These are phyloP conservation scores for Rhododendron henanense DNA, from an alignment of 148 eudicot genomes.

Conservation along the genomic window DNA sequence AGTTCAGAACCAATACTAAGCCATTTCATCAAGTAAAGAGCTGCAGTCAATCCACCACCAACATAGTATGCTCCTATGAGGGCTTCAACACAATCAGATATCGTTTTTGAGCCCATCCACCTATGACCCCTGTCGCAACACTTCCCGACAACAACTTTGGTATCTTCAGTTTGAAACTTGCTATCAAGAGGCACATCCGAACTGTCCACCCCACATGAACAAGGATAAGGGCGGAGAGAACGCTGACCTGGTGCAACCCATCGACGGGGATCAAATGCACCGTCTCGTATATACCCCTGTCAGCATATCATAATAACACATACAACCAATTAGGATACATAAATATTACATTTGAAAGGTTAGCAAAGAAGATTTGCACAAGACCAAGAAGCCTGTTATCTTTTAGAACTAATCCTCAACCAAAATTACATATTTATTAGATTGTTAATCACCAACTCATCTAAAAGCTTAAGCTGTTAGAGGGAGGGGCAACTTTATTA, in stretches of 20 bases:
- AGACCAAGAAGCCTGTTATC: background rate
- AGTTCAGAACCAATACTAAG: slow-evolving; percentile 59
- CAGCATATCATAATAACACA: background rate
- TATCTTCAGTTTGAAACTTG: slow-evolving; percentile 45
- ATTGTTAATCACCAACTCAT: no score
- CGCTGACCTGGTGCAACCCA: slow-evolving; percentile 95
- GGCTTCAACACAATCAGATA: slow-evolving; percentile 95
- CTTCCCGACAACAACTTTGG: slow-evolving; percentile 52
- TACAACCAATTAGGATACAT: background rate
- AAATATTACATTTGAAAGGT: background rate
- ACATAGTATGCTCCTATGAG: slow-evolving; percentile 93
- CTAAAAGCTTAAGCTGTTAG: no score
- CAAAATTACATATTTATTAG: background rate
- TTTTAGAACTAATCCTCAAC: background rate
- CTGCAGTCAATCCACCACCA: slow-evolving; percentile 82
- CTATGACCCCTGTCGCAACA: slow-evolving; percentile 93
- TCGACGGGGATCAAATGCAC: slow-evolving; percentile 87
- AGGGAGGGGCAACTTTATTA: no score
- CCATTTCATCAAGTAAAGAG: slow-evolving; percentile 84
- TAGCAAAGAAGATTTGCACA: background rate
- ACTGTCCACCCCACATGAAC: slow-evolving; percentile 66
- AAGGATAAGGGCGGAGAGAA: slow-evolving; percentile 62
- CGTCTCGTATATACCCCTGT: slow-evolving; percentile 78
- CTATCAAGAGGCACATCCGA: slow-evolving; percentile 58
- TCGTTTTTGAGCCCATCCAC: slow-evolving; percentile 83